Conservation (phyloP, 116 monocot species). For the Dioscorea cayenensis region DNA sequence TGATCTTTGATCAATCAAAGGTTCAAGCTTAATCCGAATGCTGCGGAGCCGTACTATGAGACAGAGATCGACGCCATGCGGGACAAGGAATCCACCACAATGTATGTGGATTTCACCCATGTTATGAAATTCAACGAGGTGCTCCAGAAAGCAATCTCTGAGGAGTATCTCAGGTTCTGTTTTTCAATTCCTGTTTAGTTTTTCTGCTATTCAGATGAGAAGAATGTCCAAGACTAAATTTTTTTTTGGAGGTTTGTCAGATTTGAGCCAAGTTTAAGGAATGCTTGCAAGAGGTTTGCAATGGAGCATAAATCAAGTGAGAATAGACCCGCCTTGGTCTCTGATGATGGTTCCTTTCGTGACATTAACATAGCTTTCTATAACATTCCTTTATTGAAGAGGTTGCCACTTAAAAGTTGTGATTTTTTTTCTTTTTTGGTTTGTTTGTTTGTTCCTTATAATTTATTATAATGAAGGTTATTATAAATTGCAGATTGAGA, state of each 20-base stretch:
- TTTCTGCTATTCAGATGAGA: neutral
- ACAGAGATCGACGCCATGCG: slow-evolving; percentile 87
- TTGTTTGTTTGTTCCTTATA: neutral
- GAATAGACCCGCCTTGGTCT: slow-evolving; percentile 39
- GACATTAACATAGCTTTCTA: slow-evolving; percentile 90
- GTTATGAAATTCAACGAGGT: slow-evolving; percentile 89
- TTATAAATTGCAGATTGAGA: slow-evolving; percentile 46
- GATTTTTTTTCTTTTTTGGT: neutral
- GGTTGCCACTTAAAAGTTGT: slow-evolving; percentile 15
- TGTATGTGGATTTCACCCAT: slow-evolving; percentile 92
- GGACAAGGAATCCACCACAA: slow-evolving; percentile 77
- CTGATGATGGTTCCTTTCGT: slow-evolving; percentile 66
- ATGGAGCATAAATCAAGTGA: slow-evolving; percentile 51
- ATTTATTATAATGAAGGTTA: neutral
- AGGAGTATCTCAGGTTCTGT: slow-evolving; percentile 72
- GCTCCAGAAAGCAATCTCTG: slow-evolving; percentile 82
- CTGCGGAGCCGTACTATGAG: slow-evolving; percentile 72
- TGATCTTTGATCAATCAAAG: slow-evolving; percentile 18
- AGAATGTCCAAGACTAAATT: neutral
- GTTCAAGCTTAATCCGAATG: slow-evolving; percentile 58
- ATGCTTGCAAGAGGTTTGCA: slow-evolving; percentile 85
- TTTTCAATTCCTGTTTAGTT: neutral
- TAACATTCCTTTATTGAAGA: slow-evolving; percentile 86
- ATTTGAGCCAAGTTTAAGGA: slow-evolving; percentile 77
- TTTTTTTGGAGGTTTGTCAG: slow-evolving; percentile 15